phyloP scores from a whole-genome alignment of 176 grass and related monocot species.

The maize (Zea mays) region Zm-B73-REFERENCE-NAM-5.0 NC_050098.1:37295501-37296000 shows the following conservation, averaged over 20 bases:
- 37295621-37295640: slow-evolving; percentile 75
- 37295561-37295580: slow-evolving; percentile 69
- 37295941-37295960: neutral
- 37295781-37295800: slow-evolving; percentile 78
- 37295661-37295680: slow-evolving; percentile 78
- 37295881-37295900: slow-evolving; percentile 18
- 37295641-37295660: slow-evolving; percentile 83
- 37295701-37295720: slow-evolving; percentile 81
- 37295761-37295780: slow-evolving; percentile 88
- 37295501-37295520: slow-evolving; percentile 80
- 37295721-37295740: slow-evolving; percentile 77
- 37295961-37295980: slow-evolving; percentile 9
- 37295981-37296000: slow-evolving; percentile 6
- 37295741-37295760: slow-evolving; percentile 69
- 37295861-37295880: slow-evolving; percentile 43
- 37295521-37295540: slow-evolving; percentile 72
- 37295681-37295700: slow-evolving; percentile 86
- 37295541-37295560: slow-evolving; percentile 71
- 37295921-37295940: neutral
- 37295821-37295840: slow-evolving; percentile 50
- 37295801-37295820: slow-evolving; percentile 67
- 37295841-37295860: slow-evolving; percentile 74
- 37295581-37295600: slow-evolving; percentile 87
- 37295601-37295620: slow-evolving; percentile 73
- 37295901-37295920: slow-evolving; percentile 9